phyloP scores from a whole-genome alignment of 352 stramenopile species.

The Phytophthora europaea region DNA sequence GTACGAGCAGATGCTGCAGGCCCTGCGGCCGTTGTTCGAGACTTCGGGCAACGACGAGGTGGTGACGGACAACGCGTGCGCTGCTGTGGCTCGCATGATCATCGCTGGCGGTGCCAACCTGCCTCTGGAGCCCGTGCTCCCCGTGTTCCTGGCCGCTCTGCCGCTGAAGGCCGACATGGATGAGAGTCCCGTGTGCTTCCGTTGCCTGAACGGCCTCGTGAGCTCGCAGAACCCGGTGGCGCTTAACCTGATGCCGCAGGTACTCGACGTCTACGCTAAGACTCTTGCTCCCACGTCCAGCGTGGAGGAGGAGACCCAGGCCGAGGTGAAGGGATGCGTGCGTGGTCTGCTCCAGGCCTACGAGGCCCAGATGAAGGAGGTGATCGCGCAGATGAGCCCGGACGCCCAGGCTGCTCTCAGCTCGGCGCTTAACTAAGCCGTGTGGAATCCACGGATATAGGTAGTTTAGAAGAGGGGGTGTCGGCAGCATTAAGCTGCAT shows the following conservation, averaged over 20 bases:
- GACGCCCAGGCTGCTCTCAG: conserved; percentile 76
- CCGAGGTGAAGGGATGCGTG: conserved; percentile 76
- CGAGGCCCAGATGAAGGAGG: conserved; percentile 83
- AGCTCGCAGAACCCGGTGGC: conserved; percentile 89
- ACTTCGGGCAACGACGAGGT: conserved; percentile 87
- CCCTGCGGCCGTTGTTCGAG: conserved; percentile 94
- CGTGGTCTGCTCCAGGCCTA: conserved; percentile 74
- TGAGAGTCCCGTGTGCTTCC: conserved; percentile 97
- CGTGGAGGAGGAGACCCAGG: conserved; percentile 80
- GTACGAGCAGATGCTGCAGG: conserved; percentile 94
- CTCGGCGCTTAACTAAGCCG: conserved; percentile 59
- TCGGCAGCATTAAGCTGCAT: conserved; percentile 2
- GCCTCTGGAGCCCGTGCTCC: conserved; percentile 94
- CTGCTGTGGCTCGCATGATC: conserved; percentile 95
- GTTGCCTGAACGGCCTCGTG: conserved; percentile 94
- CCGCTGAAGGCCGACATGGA: conserved; percentile 97
- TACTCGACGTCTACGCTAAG: conserved; percentile 88
- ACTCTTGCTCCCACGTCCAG: conserved; percentile 65
- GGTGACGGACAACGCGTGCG: conserved; percentile 94
- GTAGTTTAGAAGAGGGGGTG: conserved; percentile 22
- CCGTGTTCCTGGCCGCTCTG: conserved; percentile 93
- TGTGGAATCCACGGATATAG: conserved; percentile 19
- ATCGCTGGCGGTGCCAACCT: conserved; percentile 79
- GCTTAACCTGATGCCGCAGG: conserved; percentile 73
- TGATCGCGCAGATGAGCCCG: conserved; percentile 77